Base-by-base conservation (phyloP, 164 flowering plant species). In the Dillenia suffruticosa region DNA sequence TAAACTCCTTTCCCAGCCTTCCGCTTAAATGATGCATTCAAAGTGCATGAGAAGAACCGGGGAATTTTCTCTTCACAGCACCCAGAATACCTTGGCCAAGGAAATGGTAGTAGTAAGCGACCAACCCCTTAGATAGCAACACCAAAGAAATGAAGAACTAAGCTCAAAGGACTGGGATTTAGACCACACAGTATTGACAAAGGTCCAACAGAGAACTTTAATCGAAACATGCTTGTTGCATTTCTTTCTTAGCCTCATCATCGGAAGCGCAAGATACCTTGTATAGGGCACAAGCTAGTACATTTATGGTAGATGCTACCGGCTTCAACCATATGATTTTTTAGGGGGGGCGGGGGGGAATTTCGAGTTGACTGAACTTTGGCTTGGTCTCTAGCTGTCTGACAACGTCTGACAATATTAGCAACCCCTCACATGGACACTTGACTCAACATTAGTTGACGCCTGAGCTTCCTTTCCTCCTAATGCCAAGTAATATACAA, bases 211-310 rank as follows among this genome's bases (percentile, higher is more conserved):
- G 96, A 82, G 56, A 61, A 89, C 45, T 80, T 74, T 47, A 93
- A 91, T 44, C 96, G 93, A 46, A 89, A 62, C 91, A 93, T 49
- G 98, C 98, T 55, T 93, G 73, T 2, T 94, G 87, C 97, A 93
- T 93, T 76, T 90, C 98, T 48, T 73, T 84, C 72, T 88, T 84
- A 51, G 98, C 96, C 72, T 70, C 82, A 76, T 93, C 97, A 66
- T 93, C 84, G 19, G 98, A 92, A 55, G 89, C 84, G 69, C 86
- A 82, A 58, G 85, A 88, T 53, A 88, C 89, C 72, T 76, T 86
- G 79, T 88, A 84, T 24, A 88, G 65, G 10, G 95, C 95, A 51
- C 86, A 89, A 1, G 91, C 95, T 75, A 88, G 67, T 7, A 89
- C 86, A 64, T 88, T 88, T 59, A 88, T 88, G 1, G 95, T 88